Evolutionary conservation across 305 asterid species (phyloP).

Genomic region (Plantago coronopus): DNA sequence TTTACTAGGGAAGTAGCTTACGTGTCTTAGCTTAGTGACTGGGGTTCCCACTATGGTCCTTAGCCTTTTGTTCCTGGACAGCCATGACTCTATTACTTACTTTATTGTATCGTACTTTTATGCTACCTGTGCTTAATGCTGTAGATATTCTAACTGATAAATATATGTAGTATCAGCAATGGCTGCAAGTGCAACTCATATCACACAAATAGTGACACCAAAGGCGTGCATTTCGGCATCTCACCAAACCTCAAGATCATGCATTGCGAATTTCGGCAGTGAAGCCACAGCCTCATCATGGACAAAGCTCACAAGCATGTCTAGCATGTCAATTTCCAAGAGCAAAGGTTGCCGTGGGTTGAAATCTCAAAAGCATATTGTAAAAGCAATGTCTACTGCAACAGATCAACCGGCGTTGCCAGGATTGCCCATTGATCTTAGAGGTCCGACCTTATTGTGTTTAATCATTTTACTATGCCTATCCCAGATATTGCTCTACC

Average conservation of each 20-base stretch:
- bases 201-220: constrained; percentile 46
- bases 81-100: neutral
- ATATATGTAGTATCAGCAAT: constrained; percentile 35
- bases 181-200: constrained; percentile 61
- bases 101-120: neutral
- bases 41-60: too few relatives aligned
- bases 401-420: constrained; percentile 58
- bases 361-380: constrained; percentile 35
- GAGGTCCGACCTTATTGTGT: constrained; percentile 43
- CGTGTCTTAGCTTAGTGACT: too few relatives aligned
- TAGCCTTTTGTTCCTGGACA: too few relatives aligned
- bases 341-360: constrained; percentile 23
- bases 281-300: constrained; percentile 44
- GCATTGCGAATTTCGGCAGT: constrained; percentile 38
- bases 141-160: constrained; percentile 12
- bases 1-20: too few relatives aligned
- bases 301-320: constrained; percentile 47
- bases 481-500: neutral
- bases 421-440: constrained; percentile 79
- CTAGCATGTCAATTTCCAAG: constrained; percentile 38
- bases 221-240: constrained; percentile 56
- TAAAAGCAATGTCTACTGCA: constrained; percentile 65
- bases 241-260: constrained; percentile 34
- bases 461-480: neutral
- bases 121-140: neutral